Evolutionary conservation across 2,329 filamentous ascomycete genomes (phyloP), one percentile per base, ranked within the genome.

Genomic region (Pestalotiopsis sp.): DNA sequence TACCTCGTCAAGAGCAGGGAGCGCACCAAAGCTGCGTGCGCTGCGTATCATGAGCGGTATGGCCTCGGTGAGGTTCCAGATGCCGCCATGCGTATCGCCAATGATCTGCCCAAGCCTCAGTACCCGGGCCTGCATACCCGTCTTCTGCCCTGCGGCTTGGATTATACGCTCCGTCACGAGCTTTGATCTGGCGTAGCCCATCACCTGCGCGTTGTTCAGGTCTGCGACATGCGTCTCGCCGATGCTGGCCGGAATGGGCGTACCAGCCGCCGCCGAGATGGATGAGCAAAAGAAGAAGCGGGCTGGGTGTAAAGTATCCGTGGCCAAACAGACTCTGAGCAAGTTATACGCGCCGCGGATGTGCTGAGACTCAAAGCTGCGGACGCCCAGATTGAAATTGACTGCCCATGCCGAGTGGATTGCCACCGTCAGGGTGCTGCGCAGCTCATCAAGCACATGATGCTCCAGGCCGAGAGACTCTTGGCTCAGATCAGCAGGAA

Each of bases 371-470:
- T 87, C 85, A 72, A 88, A 87, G 25, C 80, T 84, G 14, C 76
- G 74, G 11, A 87, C 80, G 4, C 77, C 77, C 63, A 86, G 77
- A 70, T 84, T 87, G 77, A 88, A 88, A 75, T 88, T 88, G 52
- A 88, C 86, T 4, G 84, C 79, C 86, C 86, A 87, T 4, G 85
- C 84, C 49, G 80, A 80, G 76, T 88, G 85, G 27, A 87, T 82
- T 52, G 86, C 80, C 0, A 77, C 73, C 0, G 83, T 85, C 38
- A 86, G 70, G 1, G 75, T 70, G 13, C 70, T 67, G 14, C 70
- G 66, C 2, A 83, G 70, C 3, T 76, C 72, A 1, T 74, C 70
- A 14, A 77, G 75, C 4, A 70, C 72, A 0, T 77, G 72, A 0
- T 64, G 9, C 2, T 72, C 66, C 1, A 86, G 77, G 6, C 84